Evolutionary conservation across 176 grass and related monocot genomes (phyloP), one percentile per base, ranked within the genome.

Genomic region (Ensete ventricosum): DNA sequence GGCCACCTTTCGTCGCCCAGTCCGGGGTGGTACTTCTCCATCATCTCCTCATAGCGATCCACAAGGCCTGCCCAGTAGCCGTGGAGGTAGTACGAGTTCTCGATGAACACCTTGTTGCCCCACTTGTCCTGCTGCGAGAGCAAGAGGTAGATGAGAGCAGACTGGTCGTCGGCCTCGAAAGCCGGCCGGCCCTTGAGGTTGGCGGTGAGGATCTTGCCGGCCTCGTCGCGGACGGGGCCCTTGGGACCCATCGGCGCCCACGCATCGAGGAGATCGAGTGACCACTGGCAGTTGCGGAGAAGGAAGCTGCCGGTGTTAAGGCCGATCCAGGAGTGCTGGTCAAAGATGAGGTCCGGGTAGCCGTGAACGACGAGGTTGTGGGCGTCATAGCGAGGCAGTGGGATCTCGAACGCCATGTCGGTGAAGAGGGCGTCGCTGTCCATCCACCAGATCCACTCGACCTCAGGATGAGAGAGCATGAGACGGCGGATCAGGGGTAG

Each of bases 361-460:
- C 88, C 72, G 24, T 88, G 85, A 23, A 90, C 53, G 67, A 90
- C 84, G 73, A 95, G 82, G 77, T 95, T 86, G 81, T 76, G 67
- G 2, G 48, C 22, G 22, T 75, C 64, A 68, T 95, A 95, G 0
- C 86, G 83, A 0, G 25, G 9, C 4, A 90, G 76, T 2, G 91
- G 91, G 70, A 90, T 80, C 71, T 85, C 83, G 77, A 94, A 94
- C 4, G 75, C 91, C 87, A 94, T 94, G 87, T 94, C 91, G 60
- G 87, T 95, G 78, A 95, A 67, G n/a, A 95, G 51, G 8, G 91
- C 85, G 78, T 84, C 83, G 74, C 72, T 67, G 85, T 95, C 91
- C 85, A 90, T 74, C 91, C 91, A 95, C 91, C 91, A 90, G 55
- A 90, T 67, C 91, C 91, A 95, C 88, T 95, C 91, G 20, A 84